These are phyloP conservation scores for Thelonectria blattea DNA, from an alignment of 2,329 filamentous ascomycete genomes.

Conservation along the genomic window DNA sequence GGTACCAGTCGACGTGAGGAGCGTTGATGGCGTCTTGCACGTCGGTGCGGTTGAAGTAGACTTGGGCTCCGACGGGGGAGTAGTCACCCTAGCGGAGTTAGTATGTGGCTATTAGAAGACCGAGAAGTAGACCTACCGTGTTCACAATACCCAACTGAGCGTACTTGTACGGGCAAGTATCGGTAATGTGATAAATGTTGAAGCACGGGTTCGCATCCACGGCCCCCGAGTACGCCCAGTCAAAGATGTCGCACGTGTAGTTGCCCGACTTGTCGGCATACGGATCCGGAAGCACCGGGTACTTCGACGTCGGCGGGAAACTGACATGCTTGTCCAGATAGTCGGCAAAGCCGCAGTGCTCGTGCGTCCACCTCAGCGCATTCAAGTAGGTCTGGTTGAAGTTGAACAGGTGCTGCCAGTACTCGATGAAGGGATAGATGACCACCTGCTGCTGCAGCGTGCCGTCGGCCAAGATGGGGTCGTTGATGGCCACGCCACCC, in stretches of 20 bases:
- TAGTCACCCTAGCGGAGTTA: conserved; percentile 56
- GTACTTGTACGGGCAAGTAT: conserved; percentile 73
- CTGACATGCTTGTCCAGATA: conserved; percentile 67
- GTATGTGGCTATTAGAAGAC: not conserved
- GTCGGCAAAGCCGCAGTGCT: conserved; percentile 66
- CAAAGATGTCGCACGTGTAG: conserved; percentile 63
- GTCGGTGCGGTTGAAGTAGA: conserved; percentile 75
- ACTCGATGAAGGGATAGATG: conserved; percentile 64
- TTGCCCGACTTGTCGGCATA: conserved; percentile 39
- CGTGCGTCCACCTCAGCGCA: conserved; percentile 57
- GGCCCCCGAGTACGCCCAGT: conserved; percentile 60
- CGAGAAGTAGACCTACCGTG: conserved; percentile 28
- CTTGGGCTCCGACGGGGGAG: conserved; percentile 62
- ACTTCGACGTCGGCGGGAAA: conserved; percentile 68
- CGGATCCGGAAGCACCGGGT: conserved; percentile 52
- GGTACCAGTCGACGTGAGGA: conserved; percentile 46
- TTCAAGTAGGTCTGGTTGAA: conserved; percentile 66
- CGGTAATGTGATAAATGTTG: conserved; percentile 75
- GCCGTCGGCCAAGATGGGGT: conserved; percentile 66
- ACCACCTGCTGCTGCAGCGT: conserved; percentile 53
- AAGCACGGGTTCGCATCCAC: conserved; percentile 75
- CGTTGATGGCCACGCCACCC: conserved; percentile 73
- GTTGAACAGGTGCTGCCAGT: conserved; percentile 64
- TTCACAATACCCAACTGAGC: conserved; percentile 74
- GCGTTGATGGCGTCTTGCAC: conserved; percentile 74